Base-by-base conservation (phyloP, 495 filamentous ascomycete species). In the Hypomontagnella monticulosa region DNA sequence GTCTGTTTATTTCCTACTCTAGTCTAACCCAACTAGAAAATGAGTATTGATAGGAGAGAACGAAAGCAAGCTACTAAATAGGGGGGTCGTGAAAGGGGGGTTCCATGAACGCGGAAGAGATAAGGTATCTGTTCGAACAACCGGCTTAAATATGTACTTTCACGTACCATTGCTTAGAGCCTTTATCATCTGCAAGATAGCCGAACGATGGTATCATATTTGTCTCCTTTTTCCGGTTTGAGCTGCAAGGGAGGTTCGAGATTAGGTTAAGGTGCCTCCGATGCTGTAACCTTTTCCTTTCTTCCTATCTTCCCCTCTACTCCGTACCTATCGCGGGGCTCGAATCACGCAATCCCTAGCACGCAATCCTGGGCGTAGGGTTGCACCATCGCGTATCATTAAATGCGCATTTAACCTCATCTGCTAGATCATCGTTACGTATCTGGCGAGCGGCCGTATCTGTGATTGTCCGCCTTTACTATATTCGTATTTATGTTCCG, bases 341-440 rank as follows among this genome's bases (percentile, higher is more conserved):
- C 30, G 15, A 11, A 63, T 57, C 42, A 60, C 59, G 65, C 59
- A 62, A 63, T 68, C 18, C n/a, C 47, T 60, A 69, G 59, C 66
- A 69, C 66, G 66, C 66, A 63, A 69, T 69, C 47, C 27, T 61
- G 10, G 32, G 11, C 42, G 4, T 12, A 41, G 37, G 59, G 66
- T 69, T 69, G 55, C 66, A 69, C 40, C 66, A 69, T 63, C 51
- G 36, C 5, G 41, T 63, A 63, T 34, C 66, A 69, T 68, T 51
- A 9, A 9, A 19, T 34, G 23, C 42, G 27, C 50, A 47, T 34
- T 48, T 44, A 58, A 18, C n/a, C n/a, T 34, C 23, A 38, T 53
- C 27, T 32, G 4, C 15, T 12, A 34, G 15, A 33, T 16, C 32
- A 14, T 3, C 6, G 6, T 43, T 27, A 27, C 2, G 2, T 6